These are phyloP conservation scores for Rhodotorula kratochvilovae DNA, from an alignment of 768 basidiomycete genomes.

Conservation along the genomic window DNA sequence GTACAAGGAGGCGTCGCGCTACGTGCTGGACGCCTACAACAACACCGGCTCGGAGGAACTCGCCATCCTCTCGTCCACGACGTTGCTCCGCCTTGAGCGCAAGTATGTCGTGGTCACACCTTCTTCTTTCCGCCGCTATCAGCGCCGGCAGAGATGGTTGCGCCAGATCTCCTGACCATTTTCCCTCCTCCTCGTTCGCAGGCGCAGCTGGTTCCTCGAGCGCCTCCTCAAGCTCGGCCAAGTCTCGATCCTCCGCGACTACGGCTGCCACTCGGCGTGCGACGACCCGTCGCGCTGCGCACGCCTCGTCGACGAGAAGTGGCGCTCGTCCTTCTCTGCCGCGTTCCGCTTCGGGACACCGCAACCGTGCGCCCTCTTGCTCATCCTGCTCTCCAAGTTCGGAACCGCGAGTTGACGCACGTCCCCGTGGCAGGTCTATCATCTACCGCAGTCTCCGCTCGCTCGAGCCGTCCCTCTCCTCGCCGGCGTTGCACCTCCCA, in stretches of 20 bases:
- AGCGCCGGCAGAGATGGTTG: not conserved
- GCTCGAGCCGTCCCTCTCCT: slow-evolving; percentile 70
- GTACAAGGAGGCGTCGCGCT: slow-evolving; percentile 83
- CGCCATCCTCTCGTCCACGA: slow-evolving; percentile 62
- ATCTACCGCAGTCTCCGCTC: slow-evolving; percentile 85
- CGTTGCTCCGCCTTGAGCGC: slow-evolving; percentile 83
- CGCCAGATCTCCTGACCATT: not conserved
- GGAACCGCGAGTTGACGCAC: not conserved
- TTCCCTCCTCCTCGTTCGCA: slow-evolving; percentile 42
- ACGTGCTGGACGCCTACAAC: slow-evolving; percentile 57
- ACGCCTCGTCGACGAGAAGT: slow-evolving; percentile 82
- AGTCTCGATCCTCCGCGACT: slow-evolving; percentile 83
- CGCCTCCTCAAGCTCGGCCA: slow-evolving; percentile 85
- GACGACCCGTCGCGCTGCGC: slow-evolving; percentile 76
- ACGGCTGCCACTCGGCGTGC: slow-evolving; percentile 76
- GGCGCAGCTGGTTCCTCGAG: slow-evolving; percentile 92
- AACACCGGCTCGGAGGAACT: slow-evolving; percentile 45
- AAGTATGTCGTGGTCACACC: slow-evolving; percentile 34
- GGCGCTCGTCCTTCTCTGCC: slow-evolving; percentile 79
- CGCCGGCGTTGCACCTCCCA: slow-evolving; percentile 76
- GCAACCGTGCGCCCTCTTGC: slow-evolving; percentile 9
- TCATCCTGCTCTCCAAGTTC: not conserved
- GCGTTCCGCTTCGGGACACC: slow-evolving; percentile 44
- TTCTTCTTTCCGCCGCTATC: not conserved
- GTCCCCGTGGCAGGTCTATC: slow-evolving; percentile 61